A percentile compares a stretch with the other conserved stretches of the same genome.
phyloP scores from a whole-genome alignment of 495 filamentous ascomycete genomes.

The Daldinia concentrica region DNA sequence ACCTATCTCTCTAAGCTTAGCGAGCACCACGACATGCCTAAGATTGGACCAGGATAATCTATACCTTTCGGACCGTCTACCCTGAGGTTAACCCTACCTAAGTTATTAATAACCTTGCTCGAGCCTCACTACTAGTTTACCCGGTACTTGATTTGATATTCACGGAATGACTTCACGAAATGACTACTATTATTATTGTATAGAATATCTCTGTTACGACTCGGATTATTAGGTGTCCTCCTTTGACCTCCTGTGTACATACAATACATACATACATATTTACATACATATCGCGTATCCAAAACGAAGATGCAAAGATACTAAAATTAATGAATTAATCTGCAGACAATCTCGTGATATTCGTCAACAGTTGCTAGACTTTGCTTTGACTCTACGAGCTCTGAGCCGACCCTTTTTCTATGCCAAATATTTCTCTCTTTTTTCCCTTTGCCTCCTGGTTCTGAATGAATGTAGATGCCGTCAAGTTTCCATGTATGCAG shows the following conservation, averaged over 20 bases:
- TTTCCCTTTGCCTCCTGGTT: slow-evolving; percentile 19
- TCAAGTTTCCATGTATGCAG: slow-evolving; percentile 24
- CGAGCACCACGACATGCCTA: slow-evolving; percentile 98
- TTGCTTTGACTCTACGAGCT: slow-evolving; percentile 10
- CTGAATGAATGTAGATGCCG: slow-evolving; percentile 42
- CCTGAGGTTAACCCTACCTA: not conserved
- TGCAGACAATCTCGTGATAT: slow-evolving; percentile 20
- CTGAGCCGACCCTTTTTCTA: slow-evolving; percentile 27
- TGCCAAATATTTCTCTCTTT: slow-evolving; percentile 10
- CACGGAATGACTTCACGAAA: not conserved
- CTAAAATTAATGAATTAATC: not conserved
- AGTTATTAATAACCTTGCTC: not conserved
- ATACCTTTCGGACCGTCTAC: not conserved
- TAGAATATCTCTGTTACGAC: not conserved
- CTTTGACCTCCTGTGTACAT: not conserved
- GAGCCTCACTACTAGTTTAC: not conserved
- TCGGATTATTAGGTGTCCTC: not conserved
- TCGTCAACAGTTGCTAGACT: slow-evolving; percentile 12
- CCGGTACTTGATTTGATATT: not conserved
- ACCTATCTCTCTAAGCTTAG: slow-evolving; percentile 89
- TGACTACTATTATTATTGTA: not conserved
- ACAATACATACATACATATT: not conserved
- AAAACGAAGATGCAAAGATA: not conserved
- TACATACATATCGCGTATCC: not conserved
- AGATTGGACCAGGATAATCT: slow-evolving; percentile 76